Conservation (phyloP, 352 stramenopile genomes). For the Globisporangium acanthophoron region DNA sequence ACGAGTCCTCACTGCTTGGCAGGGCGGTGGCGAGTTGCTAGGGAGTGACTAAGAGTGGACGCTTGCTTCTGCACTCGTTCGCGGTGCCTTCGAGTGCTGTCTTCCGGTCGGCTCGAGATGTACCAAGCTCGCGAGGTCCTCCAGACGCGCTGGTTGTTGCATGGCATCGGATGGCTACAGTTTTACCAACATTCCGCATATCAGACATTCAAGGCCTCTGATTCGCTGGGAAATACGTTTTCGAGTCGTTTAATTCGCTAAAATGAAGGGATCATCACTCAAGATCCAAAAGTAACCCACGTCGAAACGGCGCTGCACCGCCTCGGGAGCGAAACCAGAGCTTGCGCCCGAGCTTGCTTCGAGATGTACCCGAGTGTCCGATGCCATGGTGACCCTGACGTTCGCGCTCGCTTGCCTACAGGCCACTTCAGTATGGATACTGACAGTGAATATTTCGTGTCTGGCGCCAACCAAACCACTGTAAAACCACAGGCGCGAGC, state of each 20-base stretch:
- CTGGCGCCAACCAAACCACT: not conserved
- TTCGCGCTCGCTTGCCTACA: not conserved
- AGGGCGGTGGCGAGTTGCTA: not conserved
- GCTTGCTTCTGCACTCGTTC: too few species aligned
- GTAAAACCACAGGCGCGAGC: not conserved
- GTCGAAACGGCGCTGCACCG: not conserved
- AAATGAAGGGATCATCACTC: not conserved
- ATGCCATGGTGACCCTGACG: not conserved
- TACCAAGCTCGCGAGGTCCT: not conserved
- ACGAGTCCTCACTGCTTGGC: not conserved
- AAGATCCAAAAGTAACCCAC: conserved; percentile 2
- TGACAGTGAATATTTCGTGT: not conserved
- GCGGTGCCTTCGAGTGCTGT: too few species aligned
- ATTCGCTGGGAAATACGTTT: not conserved
- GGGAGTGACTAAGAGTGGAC: too few species aligned
- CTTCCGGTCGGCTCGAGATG: too few species aligned
- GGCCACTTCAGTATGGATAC: not conserved
- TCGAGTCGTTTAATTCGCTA: not conserved
- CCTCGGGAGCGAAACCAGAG: not conserved
- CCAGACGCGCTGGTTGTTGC: not conserved
- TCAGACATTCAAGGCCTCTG: not conserved
- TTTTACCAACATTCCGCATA: not conserved
- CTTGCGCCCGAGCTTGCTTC: too few species aligned
- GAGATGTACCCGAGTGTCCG: not conserved
- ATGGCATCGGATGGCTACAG: not conserved